These are phyloP conservation scores for Leccinum pachyderme DNA, from an alignment of 1,284 basidiomycete species.

Conservation along the genomic window DNA sequence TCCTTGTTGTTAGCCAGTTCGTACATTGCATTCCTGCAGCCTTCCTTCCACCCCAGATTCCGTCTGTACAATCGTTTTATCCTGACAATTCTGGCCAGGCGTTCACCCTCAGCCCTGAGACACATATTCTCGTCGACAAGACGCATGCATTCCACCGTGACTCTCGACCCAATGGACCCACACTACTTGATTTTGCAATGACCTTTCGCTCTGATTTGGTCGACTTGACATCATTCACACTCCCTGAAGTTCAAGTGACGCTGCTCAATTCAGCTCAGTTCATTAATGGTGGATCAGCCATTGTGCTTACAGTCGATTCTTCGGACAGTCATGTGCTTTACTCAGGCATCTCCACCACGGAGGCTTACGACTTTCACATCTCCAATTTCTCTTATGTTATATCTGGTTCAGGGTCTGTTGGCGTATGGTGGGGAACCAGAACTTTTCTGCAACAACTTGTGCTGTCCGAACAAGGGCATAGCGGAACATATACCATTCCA, in stretches of 20 bases:
- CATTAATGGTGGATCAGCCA: conserved; percentile 4
- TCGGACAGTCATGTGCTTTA: conserved; percentile 26
- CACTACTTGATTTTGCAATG: conserved; percentile 25
- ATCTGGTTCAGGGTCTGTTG: conserved; percentile 32
- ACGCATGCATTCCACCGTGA: conserved; percentile 1
- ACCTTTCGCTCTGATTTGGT: conserved; percentile 25
- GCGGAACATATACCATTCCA: conserved; percentile 20
- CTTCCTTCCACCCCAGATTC: conserved; percentile 24
- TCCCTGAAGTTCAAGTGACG: conserved; percentile 15
- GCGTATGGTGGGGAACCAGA: conserved; percentile 40
- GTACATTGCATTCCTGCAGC: neutral
- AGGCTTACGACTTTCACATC: conserved; percentile 36
- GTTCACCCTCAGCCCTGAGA: conserved; percentile 20
- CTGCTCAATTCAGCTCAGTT: neutral
- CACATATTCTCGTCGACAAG: conserved; percentile 25
- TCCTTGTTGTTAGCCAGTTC: conserved; percentile 1
- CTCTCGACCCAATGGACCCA: conserved; percentile 8
- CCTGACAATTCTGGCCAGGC: conserved; percentile 3
- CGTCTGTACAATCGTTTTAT: conserved; percentile 25
- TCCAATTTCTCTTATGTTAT: conserved; percentile 29
- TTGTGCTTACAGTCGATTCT: conserved; percentile 26
- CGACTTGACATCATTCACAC: conserved; percentile 16
- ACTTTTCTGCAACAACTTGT: conserved; percentile 38
- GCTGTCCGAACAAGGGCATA: conserved; percentile 16
- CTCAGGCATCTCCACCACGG: conserved; percentile 32